These are phyloP conservation scores for Apostasia shenzhenica DNA, from an alignment of 106 monocot species.

Conservation along the genomic window DNA sequence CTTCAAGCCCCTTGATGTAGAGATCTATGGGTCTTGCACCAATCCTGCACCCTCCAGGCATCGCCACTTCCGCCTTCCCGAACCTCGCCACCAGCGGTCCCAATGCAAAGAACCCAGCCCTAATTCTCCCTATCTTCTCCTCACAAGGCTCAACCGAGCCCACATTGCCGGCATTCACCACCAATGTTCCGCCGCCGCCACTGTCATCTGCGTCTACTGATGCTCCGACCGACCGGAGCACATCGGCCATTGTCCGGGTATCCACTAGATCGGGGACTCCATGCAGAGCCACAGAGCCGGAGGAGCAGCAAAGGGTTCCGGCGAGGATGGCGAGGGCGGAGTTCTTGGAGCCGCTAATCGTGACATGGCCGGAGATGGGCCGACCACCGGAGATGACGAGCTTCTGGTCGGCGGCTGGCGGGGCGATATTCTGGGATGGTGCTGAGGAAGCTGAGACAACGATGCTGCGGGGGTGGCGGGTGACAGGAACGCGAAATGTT, in stretches of 20 bases:
- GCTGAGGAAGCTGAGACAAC: background rate
- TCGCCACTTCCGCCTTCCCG: conserved; percentile 38
- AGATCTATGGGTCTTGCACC: conserved; percentile 44
- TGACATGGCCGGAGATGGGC: conserved; percentile 38
- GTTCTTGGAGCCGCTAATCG: conserved; percentile 53
- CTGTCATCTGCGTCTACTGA: conserved; percentile 20
- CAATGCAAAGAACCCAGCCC: conserved; percentile 48
- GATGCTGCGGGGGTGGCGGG: background rate
- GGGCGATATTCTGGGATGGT: background rate
- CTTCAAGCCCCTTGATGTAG: conserved; percentile 25
- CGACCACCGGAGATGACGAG: conserved; percentile 30
- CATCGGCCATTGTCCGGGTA: conserved; percentile 22
- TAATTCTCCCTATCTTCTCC: conserved; percentile 22
- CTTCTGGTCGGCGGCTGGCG: conserved; percentile 5
- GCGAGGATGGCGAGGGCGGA: conserved; percentile 47
- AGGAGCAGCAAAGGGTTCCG: conserved; percentile 39
- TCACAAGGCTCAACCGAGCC: conserved; percentile 19
- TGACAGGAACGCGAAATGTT: background rate
- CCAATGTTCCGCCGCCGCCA: conserved; percentile 1
- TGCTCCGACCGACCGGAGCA: conserved; percentile 31
- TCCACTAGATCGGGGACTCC: conserved; percentile 35
- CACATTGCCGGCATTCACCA: conserved; percentile 22
- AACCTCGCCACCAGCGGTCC: conserved; percentile 44
- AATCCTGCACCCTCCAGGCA: conserved; percentile 41
- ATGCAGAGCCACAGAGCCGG: conserved; percentile 21